phyloP scores from a whole-genome alignment of 129 eudicot genomes.

The Artemisia annua region DNA sequence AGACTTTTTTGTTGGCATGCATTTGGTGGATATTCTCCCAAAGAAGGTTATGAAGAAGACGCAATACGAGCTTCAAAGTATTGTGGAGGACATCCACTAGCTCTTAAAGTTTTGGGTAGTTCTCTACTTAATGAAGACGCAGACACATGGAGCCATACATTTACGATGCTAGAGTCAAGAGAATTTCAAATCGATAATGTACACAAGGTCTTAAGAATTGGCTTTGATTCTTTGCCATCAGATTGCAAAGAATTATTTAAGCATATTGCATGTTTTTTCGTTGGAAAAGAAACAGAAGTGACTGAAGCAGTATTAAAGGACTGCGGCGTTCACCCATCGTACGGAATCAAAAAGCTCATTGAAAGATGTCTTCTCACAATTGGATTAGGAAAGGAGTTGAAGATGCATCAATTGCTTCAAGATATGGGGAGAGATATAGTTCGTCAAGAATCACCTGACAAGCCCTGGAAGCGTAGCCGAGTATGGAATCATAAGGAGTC shows the following conservation, averaged over 20 bases:
- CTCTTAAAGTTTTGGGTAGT: slow-evolving; percentile 13
- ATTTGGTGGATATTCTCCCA: not conserved
- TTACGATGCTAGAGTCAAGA: not conserved
- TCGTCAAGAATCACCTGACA: slow-evolving; percentile 25
- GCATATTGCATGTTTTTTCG: slow-evolving; percentile 33
- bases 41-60: slow-evolving; percentile 5
- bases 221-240: slow-evolving; percentile 12
- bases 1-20: slow-evolving; percentile 22
- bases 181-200: not conserved
- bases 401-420: slow-evolving; percentile 27
- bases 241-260: slow-evolving; percentile 21
- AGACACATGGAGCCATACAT: not conserved
- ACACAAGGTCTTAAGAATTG: not conserved
- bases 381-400: not conserved
- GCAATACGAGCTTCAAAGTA: not conserved
- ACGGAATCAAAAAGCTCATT: slow-evolving; percentile 26
- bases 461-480: slow-evolving; percentile 26
- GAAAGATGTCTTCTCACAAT: slow-evolving; percentile 22
- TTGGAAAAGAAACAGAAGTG: slow-evolving; percentile 8
- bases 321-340: not conserved
- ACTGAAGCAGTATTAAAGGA: slow-evolving; percentile 11
- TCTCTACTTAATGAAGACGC: slow-evolving; percentile 1
- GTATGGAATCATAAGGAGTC: slow-evolving; percentile 27
- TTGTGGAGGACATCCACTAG: slow-evolving; percentile 19
- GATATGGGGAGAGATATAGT: slow-evolving; percentile 34